Base-by-base conservation (phyloP, 805 yeast species). In the Metschnikowia bowlesiae region DNA sequence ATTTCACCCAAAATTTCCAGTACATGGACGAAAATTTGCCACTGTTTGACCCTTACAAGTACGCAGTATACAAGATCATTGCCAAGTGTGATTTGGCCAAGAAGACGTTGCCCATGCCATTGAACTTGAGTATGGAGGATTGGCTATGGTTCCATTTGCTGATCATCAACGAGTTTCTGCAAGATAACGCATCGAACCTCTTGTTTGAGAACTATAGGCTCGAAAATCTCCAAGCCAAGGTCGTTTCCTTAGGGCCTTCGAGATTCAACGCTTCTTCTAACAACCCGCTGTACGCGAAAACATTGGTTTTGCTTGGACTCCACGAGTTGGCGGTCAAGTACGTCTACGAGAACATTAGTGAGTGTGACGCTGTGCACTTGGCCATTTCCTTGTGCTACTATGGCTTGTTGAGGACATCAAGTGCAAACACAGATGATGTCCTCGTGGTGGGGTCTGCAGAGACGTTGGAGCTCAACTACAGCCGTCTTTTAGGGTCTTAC, bases 71-170 rank as follows among this genome's bases (percentile, higher is more conserved):
- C 71, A 92, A 94, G 68, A 78, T 94, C 28, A 79, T 92, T 51
- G 98, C 98, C n/a, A 85, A 94, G 66, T 89, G 97, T 67, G 84
- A 84, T 70, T 63, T 85, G 62, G 73, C 86, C 44, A 76, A 84
- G 66, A 82, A 83, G 66, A 71, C 80, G 54, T 70, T 91, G 59
- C 82, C 95, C 35, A 66, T 83, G n/a, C 73, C 80, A 36, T 80
- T 92, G 31, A 79, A 86, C 36, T 69, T 83, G 35, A 87, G 95
- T 51, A 81, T 91, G 44, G 98, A 92, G 67, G 98, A 92, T 69
- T 92, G 98, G 98, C 67, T 92, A 45, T 92, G 99, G 99, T 81
- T 87, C 63, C 97, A 94, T 67, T 76, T 94, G 50, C 78, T 83
- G 67, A 75, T 92, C 30, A 81, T 87, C 13, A 80, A 83, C 49